Conservation (phyloP, 495 filamentous ascomycete species). For the Bombardia bombarda region DNA sequence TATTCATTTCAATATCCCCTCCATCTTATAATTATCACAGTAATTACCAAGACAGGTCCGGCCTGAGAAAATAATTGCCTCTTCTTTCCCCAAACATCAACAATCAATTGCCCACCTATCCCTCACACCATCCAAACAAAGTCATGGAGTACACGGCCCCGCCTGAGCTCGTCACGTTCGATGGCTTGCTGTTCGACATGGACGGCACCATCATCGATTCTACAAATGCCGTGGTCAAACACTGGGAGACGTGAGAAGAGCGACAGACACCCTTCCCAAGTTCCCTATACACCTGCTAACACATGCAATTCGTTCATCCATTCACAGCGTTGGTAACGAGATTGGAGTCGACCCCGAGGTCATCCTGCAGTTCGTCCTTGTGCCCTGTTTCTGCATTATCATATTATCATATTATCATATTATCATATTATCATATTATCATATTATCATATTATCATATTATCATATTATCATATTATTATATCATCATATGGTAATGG, state of each 20-base stretch:
- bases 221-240: conserved; percentile 77
- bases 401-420: too few species aligned
- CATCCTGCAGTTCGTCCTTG: conserved; percentile 52
- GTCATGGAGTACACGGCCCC: conserved; percentile 47
- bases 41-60: too few species aligned
- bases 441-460: too few species aligned
- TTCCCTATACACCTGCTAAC: neutral
- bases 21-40: too few species aligned
- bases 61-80: too few species aligned
- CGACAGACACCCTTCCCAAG: too few species aligned
- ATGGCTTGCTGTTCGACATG: conserved; percentile 86
- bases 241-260: conserved; percentile 69
- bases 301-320: neutral
- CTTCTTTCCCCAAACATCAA: neutral
- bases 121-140: too few species aligned
- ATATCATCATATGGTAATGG: too few species aligned
- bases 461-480: too few species aligned
- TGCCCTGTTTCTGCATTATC: neutral
- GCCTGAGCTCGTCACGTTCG: conserved; percentile 53
- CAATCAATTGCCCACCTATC: too few species aligned
- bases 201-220: conserved; percentile 81
- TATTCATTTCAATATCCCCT: too few species aligned
- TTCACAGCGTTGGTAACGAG: conserved; percentile 64
- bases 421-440: too few species aligned
- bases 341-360: conserved; percentile 72